phyloP scores from a whole-genome alignment of 75 land plant species.

The Chamaecyparis obtusa region DNA sequence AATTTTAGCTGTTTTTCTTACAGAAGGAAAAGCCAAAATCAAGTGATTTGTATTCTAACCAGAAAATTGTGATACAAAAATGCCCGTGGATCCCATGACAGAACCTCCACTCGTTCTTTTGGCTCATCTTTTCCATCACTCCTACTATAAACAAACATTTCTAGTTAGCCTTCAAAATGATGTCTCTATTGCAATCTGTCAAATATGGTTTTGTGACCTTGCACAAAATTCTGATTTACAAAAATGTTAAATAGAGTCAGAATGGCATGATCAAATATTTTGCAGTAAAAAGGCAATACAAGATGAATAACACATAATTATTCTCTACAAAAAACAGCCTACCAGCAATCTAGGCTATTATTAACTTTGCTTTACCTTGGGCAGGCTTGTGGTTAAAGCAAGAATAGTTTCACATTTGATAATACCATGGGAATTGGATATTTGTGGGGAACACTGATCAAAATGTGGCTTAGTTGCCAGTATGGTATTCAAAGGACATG shows the following conservation, averaged over 20 bases:
- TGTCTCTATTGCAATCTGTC: not conserved
- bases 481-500: not conserved
- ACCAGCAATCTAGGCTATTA: not conserved
- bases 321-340: not conserved
- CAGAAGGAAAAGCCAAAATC: not conserved
- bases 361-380: not conserved
- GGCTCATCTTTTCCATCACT: conserved; percentile 16
- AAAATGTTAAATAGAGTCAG: not conserved
- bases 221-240: not conserved
- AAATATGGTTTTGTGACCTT: not conserved
- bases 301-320: not conserved
- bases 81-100: conserved; percentile 45
- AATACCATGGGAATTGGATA: not conserved
- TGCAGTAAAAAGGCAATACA: not conserved
- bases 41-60: conserved; percentile 16
- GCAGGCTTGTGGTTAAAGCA: not conserved
- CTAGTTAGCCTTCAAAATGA: not conserved
- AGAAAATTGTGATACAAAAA: conserved; percentile 39
- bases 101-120: conserved; percentile 29
- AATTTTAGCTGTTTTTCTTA: not conserved
- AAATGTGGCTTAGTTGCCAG: not conserved
- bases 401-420: not conserved
- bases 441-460: not conserved
- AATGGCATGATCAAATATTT: not conserved
- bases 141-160: not conserved